Base-by-base conservation (phyloP, 495 filamentous ascomycete genomes). In the Ramalina intermedia region DNA sequence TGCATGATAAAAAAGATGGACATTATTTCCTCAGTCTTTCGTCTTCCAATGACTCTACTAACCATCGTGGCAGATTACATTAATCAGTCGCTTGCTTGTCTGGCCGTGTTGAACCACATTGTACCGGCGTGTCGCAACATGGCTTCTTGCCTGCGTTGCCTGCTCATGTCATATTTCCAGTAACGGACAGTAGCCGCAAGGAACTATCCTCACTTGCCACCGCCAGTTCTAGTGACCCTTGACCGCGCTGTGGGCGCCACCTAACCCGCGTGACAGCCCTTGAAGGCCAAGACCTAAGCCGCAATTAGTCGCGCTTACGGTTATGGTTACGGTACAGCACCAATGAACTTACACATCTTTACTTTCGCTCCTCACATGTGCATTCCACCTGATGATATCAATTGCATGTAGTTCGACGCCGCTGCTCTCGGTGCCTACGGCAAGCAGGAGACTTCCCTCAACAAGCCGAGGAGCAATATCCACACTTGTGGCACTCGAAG, bases 171-270 rank as follows among this genome's bases (percentile, higher is more conserved):
- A 45, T 21, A 26, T 23, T 45, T 45, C 24, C n/a, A 24, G 20
- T 14, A 13, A 20, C 63, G 37, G 65, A 66, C 65, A 84, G 85
- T 61, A 95, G 71, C 52, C 86, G 73, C 33, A 87, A 68, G 43
- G 87, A 88, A 41, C 74, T 74, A 63, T 96, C 89, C 60, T 90
- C 87, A 50, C 87, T 89, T 37, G 82, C 81, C 50, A 93, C 73
- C 6, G 84, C 86, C 54, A 93, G 66, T 61, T 85, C 74, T 41
- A 65, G 68, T 49, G 27, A 58, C 24, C 39, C 35, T 52, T 23
- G 61, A 48, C 17, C 37, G 12, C 26, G 29, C 16, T 46, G 49
- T n/a, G 87, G 87, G 41, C 80, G 72, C 89, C 89, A 94, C 29
- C 76, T 70, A 38, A 95, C 64, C 60, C 83, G 76, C 45, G 81